Conservation (phyloP, 352 stramenopile species). For the Pythium utonaiense region DNA sequence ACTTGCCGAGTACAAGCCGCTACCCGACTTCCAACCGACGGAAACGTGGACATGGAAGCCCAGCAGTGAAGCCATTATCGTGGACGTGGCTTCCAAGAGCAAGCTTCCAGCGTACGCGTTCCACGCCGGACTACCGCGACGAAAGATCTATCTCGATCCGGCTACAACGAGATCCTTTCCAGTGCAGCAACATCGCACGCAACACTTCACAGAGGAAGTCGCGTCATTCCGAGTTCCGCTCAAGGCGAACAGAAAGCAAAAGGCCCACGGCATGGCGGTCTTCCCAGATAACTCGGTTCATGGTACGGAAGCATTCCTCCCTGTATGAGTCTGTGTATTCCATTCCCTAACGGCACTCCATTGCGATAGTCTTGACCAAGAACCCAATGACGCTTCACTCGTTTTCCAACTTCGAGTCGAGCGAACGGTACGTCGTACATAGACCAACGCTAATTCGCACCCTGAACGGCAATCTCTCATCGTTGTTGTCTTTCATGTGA, state of each 20-base stretch:
- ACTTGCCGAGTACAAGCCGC: constrained; percentile 32
- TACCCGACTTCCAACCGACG: constrained; percentile 34
- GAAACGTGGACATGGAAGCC: constrained; percentile 24
- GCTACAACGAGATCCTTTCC: constrained; percentile 50
- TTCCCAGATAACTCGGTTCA: constrained; percentile 65
- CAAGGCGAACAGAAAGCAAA: constrained; percentile 52
- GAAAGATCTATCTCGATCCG: constrained; percentile 64
- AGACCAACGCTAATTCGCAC: too few relatives aligned
- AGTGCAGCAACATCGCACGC: constrained; percentile 50
- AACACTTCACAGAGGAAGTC: constrained; percentile 61
- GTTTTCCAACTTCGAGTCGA: constrained; percentile 48
- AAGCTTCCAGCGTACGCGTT: constrained; percentile 28
- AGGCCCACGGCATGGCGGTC: constrained; percentile 43
- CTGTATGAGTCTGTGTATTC: not conserved
- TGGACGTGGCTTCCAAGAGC: constrained; percentile 18
- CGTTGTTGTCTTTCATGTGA: not conserved
- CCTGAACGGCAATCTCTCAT: too few relatives aligned
- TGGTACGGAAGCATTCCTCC: constrained; percentile 25
- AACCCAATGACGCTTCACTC: constrained; percentile 56
- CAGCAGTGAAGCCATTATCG: constrained; percentile 5
- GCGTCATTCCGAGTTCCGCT: constrained; percentile 65
- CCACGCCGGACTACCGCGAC: constrained; percentile 30
- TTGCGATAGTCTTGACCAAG: constrained; percentile 38
- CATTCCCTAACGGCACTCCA: not conserved
- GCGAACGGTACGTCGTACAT: constrained; percentile 26